These are phyloP conservation scores for Chrysophaeum taylorii DNA, from an alignment of 352 stramenopile species.

Conservation along the genomic window DNA sequence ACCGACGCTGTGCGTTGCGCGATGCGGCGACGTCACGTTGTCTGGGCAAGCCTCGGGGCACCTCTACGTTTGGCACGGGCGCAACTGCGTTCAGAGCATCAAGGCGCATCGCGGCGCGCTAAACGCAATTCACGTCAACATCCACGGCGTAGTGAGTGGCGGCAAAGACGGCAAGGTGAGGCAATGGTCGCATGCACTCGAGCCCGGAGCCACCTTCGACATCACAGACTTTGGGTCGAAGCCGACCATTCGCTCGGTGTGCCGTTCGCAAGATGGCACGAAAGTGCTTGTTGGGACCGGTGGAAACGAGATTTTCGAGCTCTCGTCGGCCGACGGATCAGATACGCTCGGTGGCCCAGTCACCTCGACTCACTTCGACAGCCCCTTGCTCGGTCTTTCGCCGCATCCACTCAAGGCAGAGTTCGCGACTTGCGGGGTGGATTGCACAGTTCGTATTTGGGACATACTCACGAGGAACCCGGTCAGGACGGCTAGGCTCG, in stretches of 20 bases:
- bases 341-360: constrained; percentile 37
- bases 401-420: constrained; percentile 60
- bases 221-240: constrained; percentile 26
- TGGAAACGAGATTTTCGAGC: constrained; percentile 38
- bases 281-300: constrained; percentile 34
- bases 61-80: constrained; percentile 42
- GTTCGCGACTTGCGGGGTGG: constrained; percentile 67
- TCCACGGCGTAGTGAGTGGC: constrained; percentile 37
- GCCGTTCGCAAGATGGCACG: constrained; percentile 29
- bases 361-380: constrained; percentile 45
- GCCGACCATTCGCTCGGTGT: constrained; percentile 30
- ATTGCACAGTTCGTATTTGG: constrained; percentile 73
- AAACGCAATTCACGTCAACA: constrained; percentile 32
- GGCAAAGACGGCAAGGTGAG: constrained; percentile 41
- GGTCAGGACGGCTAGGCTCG: constrained; percentile 45
- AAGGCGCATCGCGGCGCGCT: constrained; percentile 38
- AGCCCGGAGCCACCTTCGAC: constrained; percentile 39
- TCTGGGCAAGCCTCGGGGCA: constrained; percentile 37
- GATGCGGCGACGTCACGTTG: constrained; percentile 25
- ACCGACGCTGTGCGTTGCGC: constrained; percentile 29
- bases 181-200: constrained; percentile 38
- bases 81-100: constrained; percentile 41
- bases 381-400: constrained; percentile 63
- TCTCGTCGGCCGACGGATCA: constrained; percentile 38
- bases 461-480: constrained; percentile 30